Base-by-base conservation (phyloP, 2,329 filamentous ascomycete species). In the Cordyceps fumosorosea region DNA sequence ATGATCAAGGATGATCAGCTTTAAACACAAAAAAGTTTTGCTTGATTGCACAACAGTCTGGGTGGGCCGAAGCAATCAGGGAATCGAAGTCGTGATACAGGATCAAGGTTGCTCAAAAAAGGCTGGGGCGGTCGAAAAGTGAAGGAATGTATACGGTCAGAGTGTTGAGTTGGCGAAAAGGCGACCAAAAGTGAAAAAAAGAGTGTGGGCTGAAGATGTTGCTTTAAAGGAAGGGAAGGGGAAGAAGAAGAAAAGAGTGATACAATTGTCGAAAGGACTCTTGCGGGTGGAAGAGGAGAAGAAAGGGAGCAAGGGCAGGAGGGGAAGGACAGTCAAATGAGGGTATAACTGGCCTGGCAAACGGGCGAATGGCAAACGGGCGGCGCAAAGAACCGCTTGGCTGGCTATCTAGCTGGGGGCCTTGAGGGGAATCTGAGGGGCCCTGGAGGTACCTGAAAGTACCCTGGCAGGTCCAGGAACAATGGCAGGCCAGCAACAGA, bases 111-210 rank as follows among this genome's bases (percentile, higher is more conserved):
- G 53, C 42, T 56, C 53, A 44, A 56, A 62, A 29, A 29, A 7
- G 22, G 55, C 16, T 34, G 24, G 48, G 26, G 42, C 26, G 12
- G 48, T 53, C 48, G 48, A 60, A 53, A 12, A n/a, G 26, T 22
- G 42, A 62, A 62, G 60, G 60, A 62, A 32, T 57, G 60, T 44
- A 56, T 44, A 24, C 8, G 60, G 60, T 57, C 60, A 57, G 60
- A 34, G 26, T 51, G 47, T 34, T 26, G 42, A 8, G n/a, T 57
- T 32, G 34, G 5, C 1, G 20, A 51, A 57, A 60, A 60, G 45
- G 40, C n/a, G 34, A 34, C 42, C 7, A 37, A 52, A 53, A 42
- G 16, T 20, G 37, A 40, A 56, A 40, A 44, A 60, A 60, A 50
- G 58, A 60, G 50, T 51, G 52, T 52, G 55, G 44, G 45, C 42